Evolutionary conservation across 495 filamentous ascomycete genomes (phyloP).

Genomic region (Hypoxylon rickii): DNA sequence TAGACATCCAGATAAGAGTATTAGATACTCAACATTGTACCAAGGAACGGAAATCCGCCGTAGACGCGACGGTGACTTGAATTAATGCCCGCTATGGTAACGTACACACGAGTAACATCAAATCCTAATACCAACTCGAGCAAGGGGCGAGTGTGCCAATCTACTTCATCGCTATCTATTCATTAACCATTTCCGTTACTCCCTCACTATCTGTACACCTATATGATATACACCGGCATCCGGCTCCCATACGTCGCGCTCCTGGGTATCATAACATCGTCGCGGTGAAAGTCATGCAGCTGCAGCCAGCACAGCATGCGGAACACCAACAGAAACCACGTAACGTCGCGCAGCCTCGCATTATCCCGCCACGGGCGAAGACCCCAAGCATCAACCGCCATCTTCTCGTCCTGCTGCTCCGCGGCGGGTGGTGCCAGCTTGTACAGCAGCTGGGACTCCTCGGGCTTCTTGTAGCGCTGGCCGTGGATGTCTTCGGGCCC

Average conservation of each 20-base stretch:
- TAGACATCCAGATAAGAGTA: too few relatives aligned
- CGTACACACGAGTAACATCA: too few relatives aligned
- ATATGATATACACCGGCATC: too few relatives aligned
- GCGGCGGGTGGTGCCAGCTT: neutral
- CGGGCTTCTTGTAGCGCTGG: neutral
- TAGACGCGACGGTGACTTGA: too few relatives aligned
- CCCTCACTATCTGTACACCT: too few relatives aligned
- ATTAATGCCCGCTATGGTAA: too few relatives aligned
- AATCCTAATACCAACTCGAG: too few relatives aligned
- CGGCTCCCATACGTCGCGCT: slow-evolving; percentile 52
- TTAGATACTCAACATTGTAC: too few relatives aligned
- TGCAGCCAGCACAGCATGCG: slow-evolving; percentile 59
- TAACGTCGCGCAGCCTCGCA: slow-evolving; percentile 29
- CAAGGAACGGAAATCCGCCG: too few relatives aligned
- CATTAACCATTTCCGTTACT: too few relatives aligned
- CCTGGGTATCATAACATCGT: slow-evolving; percentile 52
- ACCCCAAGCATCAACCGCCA: neutral
- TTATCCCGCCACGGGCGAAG: neutral
- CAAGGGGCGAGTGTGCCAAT: too few relatives aligned
- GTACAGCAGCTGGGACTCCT: neutral
- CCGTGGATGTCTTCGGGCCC: neutral
- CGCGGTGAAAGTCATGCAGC: slow-evolving; percentile 56
- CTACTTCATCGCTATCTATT: too few relatives aligned
- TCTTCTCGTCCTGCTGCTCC: neutral
- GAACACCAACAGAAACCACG: slow-evolving; percentile 55